These are phyloP conservation scores for Penicillium argentinense DNA, from an alignment of 495 filamentous ascomycete genomes.

Conservation along the genomic window DNA sequence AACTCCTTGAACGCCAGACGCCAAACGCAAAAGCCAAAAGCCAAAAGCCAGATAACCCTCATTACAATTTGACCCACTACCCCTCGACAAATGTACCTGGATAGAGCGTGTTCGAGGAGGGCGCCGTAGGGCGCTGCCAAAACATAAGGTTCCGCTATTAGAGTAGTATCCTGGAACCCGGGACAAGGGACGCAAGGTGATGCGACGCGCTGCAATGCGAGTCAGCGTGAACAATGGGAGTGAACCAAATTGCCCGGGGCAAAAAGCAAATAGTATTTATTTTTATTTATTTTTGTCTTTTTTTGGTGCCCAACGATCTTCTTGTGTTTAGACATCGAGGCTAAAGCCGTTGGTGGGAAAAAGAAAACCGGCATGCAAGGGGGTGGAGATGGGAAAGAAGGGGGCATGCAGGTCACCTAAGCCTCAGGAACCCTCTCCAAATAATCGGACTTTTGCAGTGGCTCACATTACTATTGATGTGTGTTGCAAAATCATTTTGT, in stretches of 20 bases:
- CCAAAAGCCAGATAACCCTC: slow-evolving; percentile 3
- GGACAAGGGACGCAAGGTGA: slow-evolving; percentile 24
- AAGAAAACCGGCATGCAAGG: slow-evolving; percentile 17
- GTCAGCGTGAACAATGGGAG: slow-evolving; percentile 15
- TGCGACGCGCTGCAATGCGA: slow-evolving; percentile 22
- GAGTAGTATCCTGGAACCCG: slow-evolving; percentile 19
- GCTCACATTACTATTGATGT: slow-evolving; percentile 12
- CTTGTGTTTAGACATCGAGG: neutral
- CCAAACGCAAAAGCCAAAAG: neutral
- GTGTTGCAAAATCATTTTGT: neutral
- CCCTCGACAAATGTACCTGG: neutral
- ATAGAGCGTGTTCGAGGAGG: neutral
- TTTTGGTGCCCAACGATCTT: too few relatives aligned
- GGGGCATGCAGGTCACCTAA: neutral
- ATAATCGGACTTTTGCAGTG: slow-evolving; percentile 2
- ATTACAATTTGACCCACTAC: neutral
- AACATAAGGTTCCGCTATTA: slow-evolving; percentile 16
- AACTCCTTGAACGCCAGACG: slow-evolving; percentile 2
- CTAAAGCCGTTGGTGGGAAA: slow-evolving; percentile 10
- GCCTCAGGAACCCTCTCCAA: slow-evolving; percentile 4
- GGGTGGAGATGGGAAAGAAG: slow-evolving; percentile 15
- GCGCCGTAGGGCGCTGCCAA: slow-evolving; percentile 3
- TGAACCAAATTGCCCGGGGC: neutral
- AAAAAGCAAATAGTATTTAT: neutral
- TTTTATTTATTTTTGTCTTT: neutral